These are phyloP conservation scores for Saitozyma podzolica DNA, from an alignment of 768 basidiomycete species.

Conservation along the genomic window DNA sequence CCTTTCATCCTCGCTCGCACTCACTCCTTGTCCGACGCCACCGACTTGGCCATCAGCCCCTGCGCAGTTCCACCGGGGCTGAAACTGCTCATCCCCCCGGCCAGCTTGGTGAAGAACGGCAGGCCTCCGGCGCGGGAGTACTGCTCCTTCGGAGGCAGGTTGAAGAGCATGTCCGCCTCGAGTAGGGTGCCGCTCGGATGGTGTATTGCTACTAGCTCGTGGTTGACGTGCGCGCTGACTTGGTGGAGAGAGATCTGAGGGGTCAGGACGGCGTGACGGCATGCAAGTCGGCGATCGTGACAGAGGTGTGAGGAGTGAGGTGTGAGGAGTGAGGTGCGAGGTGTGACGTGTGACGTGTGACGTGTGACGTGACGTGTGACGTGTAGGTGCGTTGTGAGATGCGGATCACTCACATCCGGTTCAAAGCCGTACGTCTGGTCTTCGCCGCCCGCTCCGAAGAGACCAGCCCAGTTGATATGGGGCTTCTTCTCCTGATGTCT, in stretches of 20 bases:
- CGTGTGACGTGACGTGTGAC: no score
- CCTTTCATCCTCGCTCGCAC: conserved; percentile 34
- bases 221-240: conserved; percentile 65
- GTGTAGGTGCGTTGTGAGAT: not conserved
- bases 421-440: conserved; percentile 75
- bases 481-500: conserved; percentile 59
- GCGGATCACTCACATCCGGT: conserved; percentile 51
- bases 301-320: not conserved
- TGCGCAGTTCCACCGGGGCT: conserved; percentile 44
- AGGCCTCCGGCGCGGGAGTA: conserved; percentile 48
- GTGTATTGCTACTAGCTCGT: conserved; percentile 83
- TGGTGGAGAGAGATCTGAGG: conserved; percentile 53
- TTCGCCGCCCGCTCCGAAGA: conserved; percentile 66
- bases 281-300: not conserved
- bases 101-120: conserved; percentile 24
- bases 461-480: conserved; percentile 56
- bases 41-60: conserved; percentile 31
- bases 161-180: conserved; percentile 79
- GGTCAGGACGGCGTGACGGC: not conserved
- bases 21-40: conserved; percentile 52
- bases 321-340: not conserved
- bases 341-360: not conserved
- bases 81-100: conserved; percentile 28
- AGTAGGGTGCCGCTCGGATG: conserved; percentile 68
- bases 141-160: conserved; percentile 77